These are phyloP conservation scores for Vigna hirtella DNA, from an alignment of 306 rosid species.

Conservation along the genomic window DNA sequence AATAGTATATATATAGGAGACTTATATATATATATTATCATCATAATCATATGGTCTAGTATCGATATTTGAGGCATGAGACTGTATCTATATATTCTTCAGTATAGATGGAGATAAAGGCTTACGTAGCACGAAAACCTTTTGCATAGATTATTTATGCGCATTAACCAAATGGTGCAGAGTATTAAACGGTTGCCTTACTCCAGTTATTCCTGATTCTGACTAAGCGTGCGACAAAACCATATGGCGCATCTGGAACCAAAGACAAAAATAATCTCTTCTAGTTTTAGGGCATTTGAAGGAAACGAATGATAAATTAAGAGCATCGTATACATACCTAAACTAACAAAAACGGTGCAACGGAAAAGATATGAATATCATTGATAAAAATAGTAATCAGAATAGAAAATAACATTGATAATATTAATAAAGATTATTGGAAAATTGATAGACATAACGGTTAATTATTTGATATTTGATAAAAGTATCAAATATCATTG, in stretches of 20 bases:
- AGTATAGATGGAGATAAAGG: background rate
- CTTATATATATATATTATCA: background rate
- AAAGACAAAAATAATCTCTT: background rate
- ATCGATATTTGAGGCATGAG: conserved; percentile 8
- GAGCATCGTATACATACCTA: background rate
- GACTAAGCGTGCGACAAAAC: conserved; percentile 29
- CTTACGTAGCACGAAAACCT: conserved; percentile 27
- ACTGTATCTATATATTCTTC: conserved; percentile 13
- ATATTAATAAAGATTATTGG: too few species aligned
- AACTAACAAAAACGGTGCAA: background rate
- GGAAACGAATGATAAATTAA: background rate
- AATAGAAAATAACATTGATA: too few species aligned
- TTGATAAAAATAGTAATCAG: too few species aligned
- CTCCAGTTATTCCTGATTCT: conserved; percentile 23
- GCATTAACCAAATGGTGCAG: conserved; percentile 7
- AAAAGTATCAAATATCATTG: too few species aligned
- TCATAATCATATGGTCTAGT: background rate
- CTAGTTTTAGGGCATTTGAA: background rate
- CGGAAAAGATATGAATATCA: too few species aligned
- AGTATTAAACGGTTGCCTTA: background rate
- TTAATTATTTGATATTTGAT: too few species aligned
- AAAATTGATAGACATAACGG: too few species aligned
- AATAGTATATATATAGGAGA: background rate
- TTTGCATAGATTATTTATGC: conserved; percentile 20
- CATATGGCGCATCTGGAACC: conserved; percentile 40